Evolutionary conservation across 108 stramenopile species (phyloP), one percentile per base, ranked within the genome.

Genomic region (Cyclotella distinguenda): DNA sequence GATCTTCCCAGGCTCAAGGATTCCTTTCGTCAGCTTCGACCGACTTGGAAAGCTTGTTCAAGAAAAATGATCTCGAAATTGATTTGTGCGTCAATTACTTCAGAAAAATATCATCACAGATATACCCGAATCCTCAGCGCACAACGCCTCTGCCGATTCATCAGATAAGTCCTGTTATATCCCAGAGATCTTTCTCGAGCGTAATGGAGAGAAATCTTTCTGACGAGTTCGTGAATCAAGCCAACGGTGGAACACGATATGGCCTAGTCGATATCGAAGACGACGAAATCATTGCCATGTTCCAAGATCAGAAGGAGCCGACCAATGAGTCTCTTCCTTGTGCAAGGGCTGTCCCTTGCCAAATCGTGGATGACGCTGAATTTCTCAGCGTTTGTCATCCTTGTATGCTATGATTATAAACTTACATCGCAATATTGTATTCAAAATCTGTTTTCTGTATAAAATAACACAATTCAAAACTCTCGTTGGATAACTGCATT

Each of bases 241-340:
- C 55, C 1, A 39, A 7, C 27, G 35, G 39, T 15, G 55, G 55
- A 11, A 22, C 55, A 11, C 34, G 55, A 28, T 56, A 38, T 33
- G 55, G 36, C 18, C 8, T 30, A 11, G 55, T 56, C 10, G 55
- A 56, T 38, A 36, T 56, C 1, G 55, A 56, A 19, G 55, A 56
- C 28, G 35, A 38, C 25, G 55, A 56, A 22, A 56, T 56, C 55
- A 38, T 56, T 16, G 35, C 23, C 9, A 36, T 56, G 55, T 56
- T 38, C 35, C 30, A 11, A 3, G 31, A 31, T 5, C 10, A 27
- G 40, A 42, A 42, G 16, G 16, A 42, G 13, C 4, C 13, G 16
- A 16, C 13, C 40, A 16, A 2, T 5, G 13, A 13, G 13, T 22
- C 21, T 48, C 3, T 21, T 21, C 21, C 11, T 1, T 19, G 11